Evolutionary conservation across 2,329 filamentous ascomycete species (phyloP).

Genomic region (Thermoascus crustaceus): DNA sequence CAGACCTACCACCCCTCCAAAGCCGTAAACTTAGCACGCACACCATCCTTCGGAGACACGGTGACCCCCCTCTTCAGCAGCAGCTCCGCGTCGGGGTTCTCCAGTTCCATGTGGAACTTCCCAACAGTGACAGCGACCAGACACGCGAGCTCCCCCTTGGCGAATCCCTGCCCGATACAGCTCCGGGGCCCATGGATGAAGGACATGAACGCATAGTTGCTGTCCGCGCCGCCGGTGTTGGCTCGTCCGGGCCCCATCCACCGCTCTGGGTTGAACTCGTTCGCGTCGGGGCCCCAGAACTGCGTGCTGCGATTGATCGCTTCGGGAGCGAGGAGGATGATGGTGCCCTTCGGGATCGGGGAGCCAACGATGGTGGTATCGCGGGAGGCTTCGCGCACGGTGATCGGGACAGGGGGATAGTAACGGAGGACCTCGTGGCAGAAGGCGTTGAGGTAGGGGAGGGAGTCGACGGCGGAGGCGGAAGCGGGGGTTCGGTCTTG

Average conservation of each 20-base stretch:
- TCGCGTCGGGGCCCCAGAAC: constrained; percentile 70
- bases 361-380: constrained; percentile 60
- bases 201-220: constrained; percentile 70
- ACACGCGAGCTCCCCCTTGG: constrained; percentile 76
- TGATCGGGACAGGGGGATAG: constrained; percentile 63
- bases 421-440: constrained; percentile 69
- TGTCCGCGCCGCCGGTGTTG: constrained; percentile 62
- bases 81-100: constrained; percentile 54
- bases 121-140: constrained; percentile 70
- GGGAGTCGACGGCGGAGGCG: constrained; percentile 53
- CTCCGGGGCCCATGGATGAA: constrained; percentile 80
- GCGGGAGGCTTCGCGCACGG: constrained; percentile 55
- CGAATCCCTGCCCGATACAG: constrained; percentile 77
- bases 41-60: constrained; percentile 60
- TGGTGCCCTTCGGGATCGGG: constrained; percentile 61
- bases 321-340: constrained; percentile 55
- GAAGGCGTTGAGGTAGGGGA: constrained; percentile 74
- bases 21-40: constrained; percentile 59
- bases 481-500: constrained; percentile 58
- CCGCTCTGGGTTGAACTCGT: constrained; percentile 68
- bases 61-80: constrained; percentile 64
- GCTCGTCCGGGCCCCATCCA: constrained; percentile 51
- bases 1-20: constrained; percentile 37
- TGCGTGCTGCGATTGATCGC: constrained; percentile 61
- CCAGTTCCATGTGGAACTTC: constrained; percentile 59